Conservation (phyloP, 148 eudicot genomes). For the Silene uniflora region DNA sequence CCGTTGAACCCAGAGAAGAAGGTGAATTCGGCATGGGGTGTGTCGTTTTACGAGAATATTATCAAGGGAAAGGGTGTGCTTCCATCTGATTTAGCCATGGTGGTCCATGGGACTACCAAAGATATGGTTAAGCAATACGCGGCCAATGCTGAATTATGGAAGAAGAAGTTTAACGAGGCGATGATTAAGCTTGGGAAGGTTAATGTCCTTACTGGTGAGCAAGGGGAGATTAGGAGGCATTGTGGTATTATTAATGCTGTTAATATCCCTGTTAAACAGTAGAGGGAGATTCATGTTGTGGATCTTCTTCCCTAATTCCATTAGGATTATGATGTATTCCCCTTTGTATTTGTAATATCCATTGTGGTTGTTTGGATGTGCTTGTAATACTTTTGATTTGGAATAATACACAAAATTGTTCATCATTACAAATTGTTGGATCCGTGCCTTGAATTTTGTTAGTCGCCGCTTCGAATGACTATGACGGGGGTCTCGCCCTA, state of each 20-base stretch:
- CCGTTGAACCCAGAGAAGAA: slow-evolving; percentile 11
- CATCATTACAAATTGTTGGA: too few relatives aligned
- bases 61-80: slow-evolving; percentile 7
- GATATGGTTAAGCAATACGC: slow-evolving; percentile 1
- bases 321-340: background rate
- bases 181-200: slow-evolving; percentile 24
- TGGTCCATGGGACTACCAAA: background rate
- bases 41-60: slow-evolving; percentile 13
- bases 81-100: slow-evolving; percentile 18
- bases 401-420: background rate
- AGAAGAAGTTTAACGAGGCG: slow-evolving; percentile 18
- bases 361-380: background rate
- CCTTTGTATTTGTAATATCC: background rate
- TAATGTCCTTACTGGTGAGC: slow-evolving; percentile 18
- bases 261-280: background rate
- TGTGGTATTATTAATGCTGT: slow-evolving; percentile 17
- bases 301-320: background rate
- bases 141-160: slow-evolving; percentile 4
- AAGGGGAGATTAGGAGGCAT: slow-evolving; percentile 25
- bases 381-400: background rate
- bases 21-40: slow-evolving; percentile 12
- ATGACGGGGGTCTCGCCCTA: too few relatives aligned
- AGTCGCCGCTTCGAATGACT: too few relatives aligned
- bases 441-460: too few relatives aligned
- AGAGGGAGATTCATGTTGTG: background rate